Percentiles rank a stretch among this genome's conserved stretches.
Evolutionary conservation across 305 asterid genomes (phyloP).

Genomic region (Fraxinus paxiana): DNA sequence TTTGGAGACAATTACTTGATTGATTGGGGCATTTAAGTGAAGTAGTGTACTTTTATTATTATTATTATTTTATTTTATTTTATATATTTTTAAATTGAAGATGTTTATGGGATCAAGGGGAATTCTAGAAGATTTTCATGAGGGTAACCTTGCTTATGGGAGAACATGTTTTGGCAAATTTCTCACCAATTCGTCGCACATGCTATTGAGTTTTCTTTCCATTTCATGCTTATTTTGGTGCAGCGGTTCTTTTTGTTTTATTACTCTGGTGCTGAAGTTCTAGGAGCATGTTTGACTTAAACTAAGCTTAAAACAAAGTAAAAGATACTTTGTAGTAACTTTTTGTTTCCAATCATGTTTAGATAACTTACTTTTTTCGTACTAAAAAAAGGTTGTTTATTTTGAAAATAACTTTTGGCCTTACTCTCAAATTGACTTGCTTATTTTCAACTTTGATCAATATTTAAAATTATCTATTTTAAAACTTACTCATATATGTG

Average conservation of each 20-base stretch:
- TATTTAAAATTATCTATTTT: not conserved
- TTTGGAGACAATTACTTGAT: not conserved
- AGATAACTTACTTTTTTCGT: not conserved
- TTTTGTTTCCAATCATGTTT: not conserved
- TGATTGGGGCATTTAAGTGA: not conserved
- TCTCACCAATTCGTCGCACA: not conserved
- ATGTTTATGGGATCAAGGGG: not conserved
- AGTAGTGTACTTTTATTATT: not conserved
- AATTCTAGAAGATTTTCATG: not conserved
- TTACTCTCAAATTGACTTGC: not conserved
- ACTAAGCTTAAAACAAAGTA: not conserved
- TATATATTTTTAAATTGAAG: not conserved
- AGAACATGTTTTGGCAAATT: not conserved
- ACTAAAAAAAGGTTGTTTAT: not conserved
- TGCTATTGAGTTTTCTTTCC: not conserved
- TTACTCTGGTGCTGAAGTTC: not conserved
- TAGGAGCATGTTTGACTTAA: not conserved
- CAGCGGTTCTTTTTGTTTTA: not conserved
- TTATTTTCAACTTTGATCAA: not conserved
- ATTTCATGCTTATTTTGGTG: not conserved
- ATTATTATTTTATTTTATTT: too few relatives aligned
- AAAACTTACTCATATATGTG: not conserved
- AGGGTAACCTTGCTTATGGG: not conserved
- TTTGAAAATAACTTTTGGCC: not conserved
- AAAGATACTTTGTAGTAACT: not conserved